Base-by-base conservation (phyloP, 2,329 filamentous ascomycete genomes). In the Talaromyces verruculosus region DNA sequence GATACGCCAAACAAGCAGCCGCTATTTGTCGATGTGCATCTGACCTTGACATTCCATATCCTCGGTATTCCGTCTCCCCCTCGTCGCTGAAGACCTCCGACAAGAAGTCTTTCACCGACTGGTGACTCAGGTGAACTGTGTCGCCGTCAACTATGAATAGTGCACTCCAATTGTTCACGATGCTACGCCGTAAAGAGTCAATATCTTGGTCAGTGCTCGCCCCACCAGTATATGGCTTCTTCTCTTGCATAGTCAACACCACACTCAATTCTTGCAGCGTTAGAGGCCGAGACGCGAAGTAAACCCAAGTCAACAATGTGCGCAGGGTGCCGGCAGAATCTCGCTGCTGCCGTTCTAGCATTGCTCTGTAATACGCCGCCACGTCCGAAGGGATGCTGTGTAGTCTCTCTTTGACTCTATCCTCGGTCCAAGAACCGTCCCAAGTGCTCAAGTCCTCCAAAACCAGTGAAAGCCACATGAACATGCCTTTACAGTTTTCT, bases 91-190 rank as follows among this genome's bases (percentile, higher is more conserved):
- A 61, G 35, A 61, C 35, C 19, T 61, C 37, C 17, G 37, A 28
- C 35, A 47, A 43, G 41, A 61, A 61, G 5, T 61, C 58, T 33
- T 61, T 47, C 0, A 43, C 58, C 19, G 58, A 61, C 17, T 41
- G 58, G 41, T 61, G 58, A 41, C 37, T 61, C 22, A 61, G 30
- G 58, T 47, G 58, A 61, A 61, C 41, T 33, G 58, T 61, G 58
- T 25, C 58, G 13, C 41, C 58, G 19, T 61, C 35, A 15, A 61
- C 22, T 17, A 47, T 19, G 17, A 61, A 41, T 41, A 61, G 19
- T 33, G 41, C 58, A 28, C 41, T 45, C 58, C 35, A 61, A 33
- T 13, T 47, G 28, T 30, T 45, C 28, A 45, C 37, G 17, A 61
- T 41, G 25, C 22, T 15, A 28, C 53, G 53, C 30, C 7, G 53